A percentile compares a stretch with the other conserved stretches of the same genome.
Conservation (phyloP, 371 early-diverging fungal genomes). For the Blakeslea trispora region DNA sequence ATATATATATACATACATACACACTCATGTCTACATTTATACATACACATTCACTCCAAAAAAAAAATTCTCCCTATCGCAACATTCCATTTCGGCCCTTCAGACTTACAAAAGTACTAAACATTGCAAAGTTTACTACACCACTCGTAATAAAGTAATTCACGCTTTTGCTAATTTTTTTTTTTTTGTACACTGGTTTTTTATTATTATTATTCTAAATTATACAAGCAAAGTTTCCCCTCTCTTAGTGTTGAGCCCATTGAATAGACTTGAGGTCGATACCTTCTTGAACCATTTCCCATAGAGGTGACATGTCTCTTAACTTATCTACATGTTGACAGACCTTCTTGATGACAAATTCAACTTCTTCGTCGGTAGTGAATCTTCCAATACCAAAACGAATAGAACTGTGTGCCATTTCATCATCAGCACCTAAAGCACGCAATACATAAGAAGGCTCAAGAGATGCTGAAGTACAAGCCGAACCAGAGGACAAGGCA, state of each 20-base stretch:
- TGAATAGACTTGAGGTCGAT: constrained; percentile 91
- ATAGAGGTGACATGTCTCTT: constrained; percentile 98
- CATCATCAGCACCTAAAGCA: constrained; percentile 98
- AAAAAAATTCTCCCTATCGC: background rate
- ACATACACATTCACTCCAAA: background rate
- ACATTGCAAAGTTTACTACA: no score
- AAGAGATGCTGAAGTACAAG: constrained; percentile 98
- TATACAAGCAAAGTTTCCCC: background rate
- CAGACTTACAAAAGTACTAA: background rate
- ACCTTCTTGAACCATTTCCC: constrained; percentile 98
- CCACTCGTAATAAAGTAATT: no score
- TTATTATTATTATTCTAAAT: background rate
- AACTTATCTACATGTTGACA: constrained; percentile 89
- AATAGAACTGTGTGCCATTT: constrained; percentile 98
- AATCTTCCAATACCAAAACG: constrained; percentile 99
- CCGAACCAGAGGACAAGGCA: constrained; percentile 97
- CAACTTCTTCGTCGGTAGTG: constrained; percentile 97
- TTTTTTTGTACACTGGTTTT: background rate
- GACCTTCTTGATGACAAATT: constrained; percentile 87
- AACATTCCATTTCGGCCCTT: background rate
- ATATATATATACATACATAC: background rate
- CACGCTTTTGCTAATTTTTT: no score
- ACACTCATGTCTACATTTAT: background rate
- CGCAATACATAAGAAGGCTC: constrained; percentile 99
- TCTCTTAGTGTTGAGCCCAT: constrained; percentile 86